phyloP scores from a whole-genome alignment of 1,139 yeast genomes.

The Pichia sp. region DNA sequence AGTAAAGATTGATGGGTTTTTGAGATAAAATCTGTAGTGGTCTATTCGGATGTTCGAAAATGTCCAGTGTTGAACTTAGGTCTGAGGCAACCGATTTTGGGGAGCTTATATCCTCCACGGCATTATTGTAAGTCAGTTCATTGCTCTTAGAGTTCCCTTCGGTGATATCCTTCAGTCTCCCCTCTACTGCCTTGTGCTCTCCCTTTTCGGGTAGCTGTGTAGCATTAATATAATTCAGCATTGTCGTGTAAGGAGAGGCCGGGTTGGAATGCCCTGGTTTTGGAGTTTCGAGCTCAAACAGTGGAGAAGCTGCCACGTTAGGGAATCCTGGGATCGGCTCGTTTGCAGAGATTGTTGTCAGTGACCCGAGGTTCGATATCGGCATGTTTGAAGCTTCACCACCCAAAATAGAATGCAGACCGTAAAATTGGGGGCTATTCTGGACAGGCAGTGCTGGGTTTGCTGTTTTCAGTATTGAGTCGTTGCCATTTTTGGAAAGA shows the following conservation, averaged over 20 bases:
- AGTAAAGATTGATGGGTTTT: slow-evolving; percentile 12
- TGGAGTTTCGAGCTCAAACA: slow-evolving; percentile 8
- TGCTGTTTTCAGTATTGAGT: not conserved
- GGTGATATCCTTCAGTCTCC: not conserved
- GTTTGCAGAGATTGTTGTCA: not conserved
- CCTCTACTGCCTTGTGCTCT: not conserved
- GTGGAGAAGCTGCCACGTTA: not conserved
- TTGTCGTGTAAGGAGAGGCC: slow-evolving; percentile 11
- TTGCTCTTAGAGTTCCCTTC: not conserved
- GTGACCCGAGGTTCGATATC: not conserved
- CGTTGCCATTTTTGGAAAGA: not conserved
- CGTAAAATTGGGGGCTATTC: not conserved
- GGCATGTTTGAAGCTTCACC: not conserved
- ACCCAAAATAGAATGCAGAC: not conserved
- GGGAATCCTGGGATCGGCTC: not conserved
- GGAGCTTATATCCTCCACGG: not conserved
- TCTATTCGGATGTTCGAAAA: slow-evolving; percentile 3
- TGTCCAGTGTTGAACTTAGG: slow-evolving; percentile 2
- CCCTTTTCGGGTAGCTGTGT: not conserved
- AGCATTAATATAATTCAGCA: not conserved
- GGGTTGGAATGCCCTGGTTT: slow-evolving; percentile 6
- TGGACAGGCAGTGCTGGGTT: not conserved
- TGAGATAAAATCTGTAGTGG: not conserved
- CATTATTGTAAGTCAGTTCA: not conserved
- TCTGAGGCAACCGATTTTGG: slow-evolving; percentile 8